Evolutionary conservation across 331 rosid species (phyloP).

Genomic region (Stylosanthes scabra): DNA sequence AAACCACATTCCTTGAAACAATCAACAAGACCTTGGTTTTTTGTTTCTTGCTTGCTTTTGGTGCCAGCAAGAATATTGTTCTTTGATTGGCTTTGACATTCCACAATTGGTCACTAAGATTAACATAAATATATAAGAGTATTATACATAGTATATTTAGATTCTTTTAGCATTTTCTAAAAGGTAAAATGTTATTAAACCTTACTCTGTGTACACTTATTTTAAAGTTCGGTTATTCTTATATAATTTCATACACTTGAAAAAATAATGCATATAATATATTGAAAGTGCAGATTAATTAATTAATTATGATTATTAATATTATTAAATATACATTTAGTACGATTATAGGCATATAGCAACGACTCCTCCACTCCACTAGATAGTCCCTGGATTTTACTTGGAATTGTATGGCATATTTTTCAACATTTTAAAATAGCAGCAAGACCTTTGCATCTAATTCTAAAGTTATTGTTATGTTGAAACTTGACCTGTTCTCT

Average conservation of each 20-base stretch:
- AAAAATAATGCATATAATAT: background rate
- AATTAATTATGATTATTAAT: background rate
- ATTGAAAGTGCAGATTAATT: background rate
- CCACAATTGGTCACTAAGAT: too few relatives aligned
- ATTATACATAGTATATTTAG: too few relatives aligned
- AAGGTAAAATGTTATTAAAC: too few relatives aligned
- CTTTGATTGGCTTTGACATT: too few relatives aligned
- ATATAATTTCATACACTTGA: background rate
- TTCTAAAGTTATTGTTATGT: background rate
- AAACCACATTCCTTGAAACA: slow-evolving; percentile 4
- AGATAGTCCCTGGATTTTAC: too few relatives aligned
- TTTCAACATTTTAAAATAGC: background rate
- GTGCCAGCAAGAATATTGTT: background rate
- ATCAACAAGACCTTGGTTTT: background rate
- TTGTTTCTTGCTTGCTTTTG: background rate
- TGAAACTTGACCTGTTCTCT: background rate
- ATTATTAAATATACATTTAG: background rate
- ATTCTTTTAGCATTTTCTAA: too few relatives aligned
- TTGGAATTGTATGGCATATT: background rate
- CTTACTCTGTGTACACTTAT: too few relatives aligned
- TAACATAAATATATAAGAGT: too few relatives aligned
- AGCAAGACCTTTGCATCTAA: background rate
- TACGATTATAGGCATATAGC: background rate
- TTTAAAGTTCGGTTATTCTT: too few relatives aligned
- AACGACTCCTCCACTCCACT: background rate